Conservation (phyloP, 768 basidiomycete species). For the Paxillus rubicundulus region DNA sequence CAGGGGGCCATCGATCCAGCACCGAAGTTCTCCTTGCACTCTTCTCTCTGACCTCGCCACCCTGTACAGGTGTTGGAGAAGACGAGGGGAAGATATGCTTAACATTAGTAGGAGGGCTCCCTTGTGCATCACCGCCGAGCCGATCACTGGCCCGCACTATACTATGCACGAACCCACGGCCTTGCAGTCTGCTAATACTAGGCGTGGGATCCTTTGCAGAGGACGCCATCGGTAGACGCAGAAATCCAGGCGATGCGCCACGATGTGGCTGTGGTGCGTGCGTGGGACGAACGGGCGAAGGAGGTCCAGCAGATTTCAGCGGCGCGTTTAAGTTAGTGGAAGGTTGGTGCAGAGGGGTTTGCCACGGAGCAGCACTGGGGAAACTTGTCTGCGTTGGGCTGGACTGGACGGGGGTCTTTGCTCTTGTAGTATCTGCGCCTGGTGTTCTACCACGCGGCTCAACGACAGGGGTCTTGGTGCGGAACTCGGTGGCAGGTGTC, state of each 20-base stretch:
- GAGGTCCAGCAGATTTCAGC: slow-evolving; percentile 27
- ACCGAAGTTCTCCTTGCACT: slow-evolving; percentile 45
- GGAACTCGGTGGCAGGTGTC: slow-evolving; percentile 15
- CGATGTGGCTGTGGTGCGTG: slow-evolving; percentile 40
- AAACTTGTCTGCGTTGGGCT: slow-evolving; percentile 16
- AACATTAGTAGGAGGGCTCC: slow-evolving; percentile 29
- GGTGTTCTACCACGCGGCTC: slow-evolving; percentile 24
- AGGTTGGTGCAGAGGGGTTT: slow-evolving; percentile 25
- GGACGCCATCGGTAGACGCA: slow-evolving; percentile 41
- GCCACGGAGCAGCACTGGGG: slow-evolving; percentile 18
- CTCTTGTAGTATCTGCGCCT: slow-evolving; percentile 13
- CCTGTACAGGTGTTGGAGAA: slow-evolving; percentile 33
- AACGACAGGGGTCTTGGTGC: slow-evolving; percentile 10
- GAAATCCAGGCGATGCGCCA: slow-evolving; percentile 56
- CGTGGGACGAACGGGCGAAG: slow-evolving; percentile 42
- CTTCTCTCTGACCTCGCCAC: slow-evolving; percentile 39
- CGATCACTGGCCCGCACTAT: slow-evolving; percentile 70
- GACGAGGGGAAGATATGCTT: slow-evolving; percentile 28
- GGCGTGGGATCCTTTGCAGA: slow-evolving; percentile 72
- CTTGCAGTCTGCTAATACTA: slow-evolving; percentile 77
- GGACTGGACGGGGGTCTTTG: slow-evolving; percentile 18
- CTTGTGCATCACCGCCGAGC: slow-evolving; percentile 37
- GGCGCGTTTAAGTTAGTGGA: slow-evolving; percentile 34
- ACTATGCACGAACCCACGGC: slow-evolving; percentile 82
- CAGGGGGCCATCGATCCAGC: slow-evolving; percentile 68